phyloP scores from a whole-genome alignment of 2,329 filamentous ascomycete species.

The Corniculantispora saksenae region DNA sequence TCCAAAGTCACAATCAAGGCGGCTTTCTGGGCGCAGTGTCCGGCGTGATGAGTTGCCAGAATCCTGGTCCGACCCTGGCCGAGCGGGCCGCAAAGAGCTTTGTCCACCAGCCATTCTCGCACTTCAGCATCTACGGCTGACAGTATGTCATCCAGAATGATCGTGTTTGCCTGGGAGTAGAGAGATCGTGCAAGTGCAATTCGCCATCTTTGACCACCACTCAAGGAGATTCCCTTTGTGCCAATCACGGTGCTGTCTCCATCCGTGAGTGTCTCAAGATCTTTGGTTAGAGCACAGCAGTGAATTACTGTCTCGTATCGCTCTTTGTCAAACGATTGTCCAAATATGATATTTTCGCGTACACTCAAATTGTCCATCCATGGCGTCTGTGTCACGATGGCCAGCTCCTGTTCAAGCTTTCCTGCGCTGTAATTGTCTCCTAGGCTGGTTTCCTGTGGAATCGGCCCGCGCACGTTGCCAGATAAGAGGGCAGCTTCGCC shows the following conservation, averaged over 20 bases:
- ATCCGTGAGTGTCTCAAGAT: constrained; percentile 68
- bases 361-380: constrained; percentile 79
- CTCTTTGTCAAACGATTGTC: constrained; percentile 51
- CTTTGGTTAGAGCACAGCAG: constrained; percentile 69
- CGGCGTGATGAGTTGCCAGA: constrained; percentile 74
- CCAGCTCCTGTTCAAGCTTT: neutral
- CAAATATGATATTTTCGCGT: constrained; percentile 71
- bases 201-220: constrained; percentile 22
- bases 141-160: constrained; percentile 73
- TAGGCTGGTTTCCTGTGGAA: neutral
- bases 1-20: neutral
- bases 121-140: constrained; percentile 71
- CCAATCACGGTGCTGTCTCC: constrained; percentile 67
- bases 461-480: constrained; percentile 11
- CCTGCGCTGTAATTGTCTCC: neutral
- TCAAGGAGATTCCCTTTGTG: constrained; percentile 21
- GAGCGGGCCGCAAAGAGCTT: constrained; percentile 66
- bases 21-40: constrained; percentile 62
- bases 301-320: neutral
- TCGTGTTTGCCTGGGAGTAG: constrained; percentile 22
- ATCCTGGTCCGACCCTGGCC: constrained; percentile 66
- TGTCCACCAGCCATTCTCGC: constrained; percentile 69
- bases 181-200: constrained; percentile 25
- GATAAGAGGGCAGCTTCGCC: constrained; percentile 15
- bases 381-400: constrained; percentile 60